These are phyloP conservation scores for Triticum timopheevii DNA, from an alignment of 176 grass and related monocot genomes.

Conservation along the genomic window DNA sequence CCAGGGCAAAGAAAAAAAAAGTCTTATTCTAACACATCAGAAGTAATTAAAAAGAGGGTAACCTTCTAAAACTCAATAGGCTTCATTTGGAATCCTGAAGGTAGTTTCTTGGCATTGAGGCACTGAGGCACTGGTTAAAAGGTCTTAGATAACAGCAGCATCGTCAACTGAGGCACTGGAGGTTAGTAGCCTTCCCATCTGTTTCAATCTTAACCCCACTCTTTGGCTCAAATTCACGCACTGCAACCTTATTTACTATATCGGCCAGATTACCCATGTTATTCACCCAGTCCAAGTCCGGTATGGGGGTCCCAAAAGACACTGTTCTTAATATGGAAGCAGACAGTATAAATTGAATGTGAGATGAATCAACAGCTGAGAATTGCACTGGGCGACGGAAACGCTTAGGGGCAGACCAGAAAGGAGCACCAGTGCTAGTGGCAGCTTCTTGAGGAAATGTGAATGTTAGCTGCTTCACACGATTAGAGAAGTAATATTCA, in stretches of 20 bases:
- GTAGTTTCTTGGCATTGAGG: conserved; percentile 54
- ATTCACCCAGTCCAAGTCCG: conserved; percentile 59
- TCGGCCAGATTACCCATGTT: conserved; percentile 33
- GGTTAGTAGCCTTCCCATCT: conserved; percentile 54
- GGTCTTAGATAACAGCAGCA: conserved; percentile 47
- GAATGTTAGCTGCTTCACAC: conserved; percentile 77
- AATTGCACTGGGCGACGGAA: conserved; percentile 63
- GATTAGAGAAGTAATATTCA: conserved; percentile 73
- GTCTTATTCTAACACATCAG: background rate
- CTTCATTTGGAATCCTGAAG: conserved; percentile 62
- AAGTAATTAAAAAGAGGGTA: conserved; percentile 20
- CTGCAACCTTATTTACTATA: conserved; percentile 50
- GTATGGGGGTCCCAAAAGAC: conserved; percentile 63
- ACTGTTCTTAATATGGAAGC: conserved; percentile 67
- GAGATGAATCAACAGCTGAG: conserved; percentile 51
- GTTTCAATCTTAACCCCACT: conserved; percentile 50
- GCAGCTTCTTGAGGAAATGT: conserved; percentile 63
- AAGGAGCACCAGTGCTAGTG: conserved; percentile 67
- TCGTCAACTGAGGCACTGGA: conserved; percentile 58
- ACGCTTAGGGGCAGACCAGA: conserved; percentile 82
- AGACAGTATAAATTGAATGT: conserved; percentile 61
- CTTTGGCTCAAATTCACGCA: conserved; percentile 68
- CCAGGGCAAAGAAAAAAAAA: background rate
- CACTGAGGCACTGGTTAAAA: too few relatives aligned
- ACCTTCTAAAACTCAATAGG: conserved; percentile 69